Evolutionary conservation across 2,329 filamentous ascomycete species (phyloP).

Genomic region (Celoporthe dispersa): DNA sequence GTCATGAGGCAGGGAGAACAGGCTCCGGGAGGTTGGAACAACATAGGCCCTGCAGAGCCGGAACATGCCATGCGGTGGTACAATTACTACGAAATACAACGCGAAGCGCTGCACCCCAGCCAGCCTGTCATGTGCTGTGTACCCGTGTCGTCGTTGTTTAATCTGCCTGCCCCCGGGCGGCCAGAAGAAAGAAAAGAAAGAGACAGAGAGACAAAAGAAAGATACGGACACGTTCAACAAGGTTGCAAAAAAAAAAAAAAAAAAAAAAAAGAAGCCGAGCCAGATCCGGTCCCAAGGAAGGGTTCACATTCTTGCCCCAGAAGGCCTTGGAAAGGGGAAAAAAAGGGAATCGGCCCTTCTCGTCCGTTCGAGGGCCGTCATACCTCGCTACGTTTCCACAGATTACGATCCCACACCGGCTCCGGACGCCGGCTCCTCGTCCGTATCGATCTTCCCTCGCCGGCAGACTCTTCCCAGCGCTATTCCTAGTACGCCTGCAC

Average conservation of each 20-base stretch:
- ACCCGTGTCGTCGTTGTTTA: background rate
- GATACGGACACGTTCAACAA: background rate
- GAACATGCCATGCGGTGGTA: slow-evolving; percentile 2
- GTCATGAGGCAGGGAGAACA: background rate
- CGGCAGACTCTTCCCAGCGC: background rate
- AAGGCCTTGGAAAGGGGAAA: background rate
- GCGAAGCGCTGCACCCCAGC: background rate
- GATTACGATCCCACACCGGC: background rate
- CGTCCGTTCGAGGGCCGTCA: background rate
- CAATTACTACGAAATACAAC: slow-evolving; percentile 1
- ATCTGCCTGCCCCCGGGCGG: background rate
- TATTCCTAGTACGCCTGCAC: background rate
- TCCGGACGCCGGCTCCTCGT: background rate
- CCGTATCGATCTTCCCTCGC: background rate
- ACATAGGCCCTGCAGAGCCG: background rate
- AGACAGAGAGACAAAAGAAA: background rate
- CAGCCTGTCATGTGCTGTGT: background rate
- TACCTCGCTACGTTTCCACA: background rate
- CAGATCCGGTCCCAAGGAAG: background rate
- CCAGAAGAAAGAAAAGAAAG: background rate
- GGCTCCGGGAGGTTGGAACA: background rate
- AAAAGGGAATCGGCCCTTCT: background rate
- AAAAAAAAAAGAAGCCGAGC: background rate
- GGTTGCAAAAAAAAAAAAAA: background rate
- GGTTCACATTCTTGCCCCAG: background rate